phyloP scores from a whole-genome alignment of 106 monocot species.

The Dendrobium catenatum region DNA sequence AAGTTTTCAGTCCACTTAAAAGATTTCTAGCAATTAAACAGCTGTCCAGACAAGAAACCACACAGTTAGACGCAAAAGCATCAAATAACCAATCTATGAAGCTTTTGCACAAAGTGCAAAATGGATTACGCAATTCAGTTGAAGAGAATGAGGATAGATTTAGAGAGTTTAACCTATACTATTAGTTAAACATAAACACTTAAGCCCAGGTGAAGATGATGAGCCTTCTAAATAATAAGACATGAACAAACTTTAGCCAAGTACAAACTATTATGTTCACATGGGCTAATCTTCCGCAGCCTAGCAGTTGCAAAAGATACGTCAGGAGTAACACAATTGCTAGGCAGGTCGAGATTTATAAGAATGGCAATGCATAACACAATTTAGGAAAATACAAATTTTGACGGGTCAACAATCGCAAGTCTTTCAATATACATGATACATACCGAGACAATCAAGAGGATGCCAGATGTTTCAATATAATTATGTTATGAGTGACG shows the following conservation, averaged over 20 bases:
- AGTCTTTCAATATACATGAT: background rate
- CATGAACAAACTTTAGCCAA: background rate
- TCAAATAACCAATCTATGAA: background rate
- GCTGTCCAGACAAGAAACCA: conserved; percentile 32
- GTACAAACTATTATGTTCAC: conserved; percentile 1
- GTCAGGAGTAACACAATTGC: background rate
- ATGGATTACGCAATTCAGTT: background rate
- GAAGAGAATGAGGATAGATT: background rate
- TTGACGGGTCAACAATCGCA: background rate
- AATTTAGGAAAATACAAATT: background rate
- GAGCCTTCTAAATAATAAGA: background rate
- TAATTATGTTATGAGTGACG: too few relatives aligned
- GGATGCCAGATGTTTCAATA: background rate
- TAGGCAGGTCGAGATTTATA: background rate
- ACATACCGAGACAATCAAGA: background rate
- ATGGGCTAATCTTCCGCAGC: background rate
- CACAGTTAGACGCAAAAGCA: conserved; percentile 6
- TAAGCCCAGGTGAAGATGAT: background rate
- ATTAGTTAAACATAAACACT: background rate
- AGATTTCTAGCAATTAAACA: conserved; percentile 98
- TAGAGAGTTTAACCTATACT: background rate
- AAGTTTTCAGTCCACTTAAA: conserved; percentile 92
- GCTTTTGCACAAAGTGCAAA: background rate
- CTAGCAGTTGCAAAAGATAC: background rate
- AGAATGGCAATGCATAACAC: background rate